A percentile compares a stretch with the other conserved stretches of the same genome.
Evolutionary conservation across 2,329 filamentous ascomycete species (phyloP).

Genomic region (Pleochaeta shiraiana): DNA sequence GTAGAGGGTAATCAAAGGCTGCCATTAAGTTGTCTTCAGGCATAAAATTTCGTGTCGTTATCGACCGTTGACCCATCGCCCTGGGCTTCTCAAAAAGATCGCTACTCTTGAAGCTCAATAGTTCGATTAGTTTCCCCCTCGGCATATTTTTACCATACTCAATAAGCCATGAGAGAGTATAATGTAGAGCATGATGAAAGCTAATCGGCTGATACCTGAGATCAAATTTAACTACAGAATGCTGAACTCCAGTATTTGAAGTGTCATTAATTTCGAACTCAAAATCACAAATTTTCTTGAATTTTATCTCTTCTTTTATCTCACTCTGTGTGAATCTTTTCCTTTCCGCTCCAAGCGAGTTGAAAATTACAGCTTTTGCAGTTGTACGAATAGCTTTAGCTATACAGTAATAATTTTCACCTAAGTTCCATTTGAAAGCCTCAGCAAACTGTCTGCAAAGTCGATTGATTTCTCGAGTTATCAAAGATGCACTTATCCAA

Average conservation of each 20-base stretch:
- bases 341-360: conserved; percentile 76
- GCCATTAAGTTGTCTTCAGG: conserved; percentile 67
- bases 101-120: conserved; percentile 50
- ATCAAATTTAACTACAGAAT: conserved; percentile 62
- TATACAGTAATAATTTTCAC: conserved; percentile 44
- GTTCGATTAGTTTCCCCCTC: conserved; percentile 37
- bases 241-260: conserved; percentile 19
- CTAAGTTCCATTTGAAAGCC: conserved; percentile 50
- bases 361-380: conserved; percentile 67
- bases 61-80: conserved; percentile 33
- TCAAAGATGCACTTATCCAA: conserved; percentile 90
- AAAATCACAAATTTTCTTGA: conserved; percentile 57
- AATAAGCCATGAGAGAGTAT: conserved; percentile 87
- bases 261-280: conserved; percentile 42
- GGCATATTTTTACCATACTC: conserved; percentile 67
- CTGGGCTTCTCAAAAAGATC: conserved; percentile 44
- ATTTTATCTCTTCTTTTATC: conserved; percentile 66
- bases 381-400: conserved; percentile 48
- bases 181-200: conserved; percentile 93
- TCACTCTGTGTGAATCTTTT: conserved; percentile 69
- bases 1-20: conserved; percentile 77
- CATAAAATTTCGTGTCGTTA: conserved; percentile 33
- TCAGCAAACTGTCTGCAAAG: conserved; percentile 77
- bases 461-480: conserved; percentile 87
- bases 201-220: conserved; percentile 84